These are phyloP conservation scores for Candolleomyces aberdarensis DNA, from an alignment of 768 basidiomycete species.

Conservation along the genomic window DNA sequence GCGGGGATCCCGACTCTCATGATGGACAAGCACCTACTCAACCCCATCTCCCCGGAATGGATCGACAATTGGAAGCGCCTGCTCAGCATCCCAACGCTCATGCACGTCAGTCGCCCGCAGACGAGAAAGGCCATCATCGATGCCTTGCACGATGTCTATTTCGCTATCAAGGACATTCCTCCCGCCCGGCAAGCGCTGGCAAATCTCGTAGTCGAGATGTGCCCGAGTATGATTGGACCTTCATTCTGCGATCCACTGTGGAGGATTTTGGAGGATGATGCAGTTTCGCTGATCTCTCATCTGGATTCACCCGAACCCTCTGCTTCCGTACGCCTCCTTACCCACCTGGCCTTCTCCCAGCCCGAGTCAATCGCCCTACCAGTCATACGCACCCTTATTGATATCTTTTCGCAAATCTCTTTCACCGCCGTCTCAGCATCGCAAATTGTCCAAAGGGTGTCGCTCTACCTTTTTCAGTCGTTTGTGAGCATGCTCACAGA, in stretches of 20 bases:
- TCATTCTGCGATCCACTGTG: conserved; percentile 45
- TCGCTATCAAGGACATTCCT: conserved; percentile 67
- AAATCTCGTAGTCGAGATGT: conserved; percentile 52
- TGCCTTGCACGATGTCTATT: conserved; percentile 55
- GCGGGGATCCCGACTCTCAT: conserved; percentile 59
- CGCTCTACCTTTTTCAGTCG: conserved; percentile 49
- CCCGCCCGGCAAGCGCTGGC: conserved; percentile 54
- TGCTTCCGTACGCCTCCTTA: conserved; percentile 59
- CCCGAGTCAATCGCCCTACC: background rate
- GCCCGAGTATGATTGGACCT: conserved; percentile 21
- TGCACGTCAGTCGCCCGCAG: conserved; percentile 41
- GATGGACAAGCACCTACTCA: conserved; percentile 64
- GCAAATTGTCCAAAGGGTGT: conserved; percentile 45
- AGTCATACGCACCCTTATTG: conserved; percentile 61
- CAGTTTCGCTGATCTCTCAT: conserved; percentile 61
- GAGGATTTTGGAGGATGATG: conserved; percentile 67
- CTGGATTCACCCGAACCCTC: conserved; percentile 25
- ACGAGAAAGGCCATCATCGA: conserved; percentile 59
- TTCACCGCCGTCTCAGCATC: conserved; percentile 63
- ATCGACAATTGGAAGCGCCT: conserved; percentile 62
- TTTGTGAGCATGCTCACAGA: conserved; percentile 46
- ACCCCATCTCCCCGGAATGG: conserved; percentile 73
- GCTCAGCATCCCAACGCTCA: conserved; percentile 44
- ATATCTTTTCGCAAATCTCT: conserved; percentile 65
- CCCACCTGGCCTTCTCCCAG: conserved; percentile 41